Evolutionary conservation across 2,329 filamentous ascomycete genomes (phyloP).

Genomic region (Claviceps pazoutovae): DNA sequence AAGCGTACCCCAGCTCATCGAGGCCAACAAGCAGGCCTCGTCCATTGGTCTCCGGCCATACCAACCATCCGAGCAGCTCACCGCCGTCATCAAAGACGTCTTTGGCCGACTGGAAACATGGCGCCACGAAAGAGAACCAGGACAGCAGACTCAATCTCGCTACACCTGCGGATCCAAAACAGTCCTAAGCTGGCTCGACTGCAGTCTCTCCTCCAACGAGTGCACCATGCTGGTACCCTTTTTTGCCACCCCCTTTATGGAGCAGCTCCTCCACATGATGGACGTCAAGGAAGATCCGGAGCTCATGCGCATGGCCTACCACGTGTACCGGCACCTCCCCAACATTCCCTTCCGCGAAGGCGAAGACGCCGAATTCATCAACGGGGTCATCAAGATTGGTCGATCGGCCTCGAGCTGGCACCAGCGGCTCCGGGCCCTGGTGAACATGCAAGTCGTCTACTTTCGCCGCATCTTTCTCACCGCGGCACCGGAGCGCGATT

Average conservation of each 20-base stretch:
- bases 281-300: slow-evolving; percentile 98
- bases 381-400: slow-evolving; percentile 75
- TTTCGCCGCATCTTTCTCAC: slow-evolving; percentile 92
- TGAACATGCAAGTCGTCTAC: slow-evolving; percentile 98
- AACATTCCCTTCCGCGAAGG: slow-evolving; percentile 87
- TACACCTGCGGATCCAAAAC: slow-evolving; percentile 97
- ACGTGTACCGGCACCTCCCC: slow-evolving; percentile 89
- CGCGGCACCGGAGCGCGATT: slow-evolving; percentile 56
- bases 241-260: slow-evolving; percentile 80
- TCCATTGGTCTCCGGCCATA: slow-evolving; percentile 80
- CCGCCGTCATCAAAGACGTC: slow-evolving; percentile 55
- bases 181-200: slow-evolving; percentile 87
- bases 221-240: slow-evolving; percentile 83
- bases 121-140: slow-evolving; percentile 70
- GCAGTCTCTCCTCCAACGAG: slow-evolving; percentile 78
- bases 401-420: slow-evolving; percentile 81
- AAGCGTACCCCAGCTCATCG: slow-evolving; percentile 60
- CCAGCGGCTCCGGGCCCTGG: slow-evolving; percentile 81
- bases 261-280: slow-evolving; percentile 98
- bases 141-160: slow-evolving; percentile 82
- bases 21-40: slow-evolving; percentile 64
- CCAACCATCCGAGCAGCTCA: slow-evolving; percentile 60
- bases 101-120: slow-evolving; percentile 74
- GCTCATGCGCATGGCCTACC: slow-evolving; percentile 84
- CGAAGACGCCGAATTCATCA: slow-evolving; percentile 73